Conservation (phyloP, 192 early-diverging fungal species). For the Physocladia obscura region DNA sequence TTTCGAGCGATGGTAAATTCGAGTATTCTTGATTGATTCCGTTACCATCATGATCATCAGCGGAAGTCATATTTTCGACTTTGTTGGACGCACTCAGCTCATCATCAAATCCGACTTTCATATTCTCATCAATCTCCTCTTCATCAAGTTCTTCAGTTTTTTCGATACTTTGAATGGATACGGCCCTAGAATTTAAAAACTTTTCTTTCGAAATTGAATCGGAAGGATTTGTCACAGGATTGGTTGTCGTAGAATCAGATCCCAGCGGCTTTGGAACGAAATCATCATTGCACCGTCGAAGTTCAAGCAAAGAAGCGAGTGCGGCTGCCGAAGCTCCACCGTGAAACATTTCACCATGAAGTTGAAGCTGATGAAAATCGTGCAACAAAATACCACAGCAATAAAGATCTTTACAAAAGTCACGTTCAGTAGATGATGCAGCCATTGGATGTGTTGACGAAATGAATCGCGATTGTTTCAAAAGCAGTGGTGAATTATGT, state of each 20-base stretch:
- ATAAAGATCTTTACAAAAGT: conserved; percentile 85
- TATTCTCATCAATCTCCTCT: neutral
- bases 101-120: too few species aligned
- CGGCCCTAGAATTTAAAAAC: neutral
- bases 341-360: conserved; percentile 90
- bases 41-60: too few species aligned
- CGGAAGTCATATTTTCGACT: too few species aligned
- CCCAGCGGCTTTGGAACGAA: too few species aligned
- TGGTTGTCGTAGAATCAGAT: too few species aligned
- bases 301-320: conserved; percentile 7
- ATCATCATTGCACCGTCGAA: too few species aligned
- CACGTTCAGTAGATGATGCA: conserved; percentile 57
- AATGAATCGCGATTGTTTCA: too few species aligned
- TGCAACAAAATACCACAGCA: conserved; percentile 85
- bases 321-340: neutral
- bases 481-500: too few species aligned
- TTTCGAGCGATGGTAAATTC: neutral
- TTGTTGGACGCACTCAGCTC: too few species aligned
- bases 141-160: too few species aligned
- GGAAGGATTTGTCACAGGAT: too few species aligned
- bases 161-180: neutral
- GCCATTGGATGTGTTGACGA: neutral
- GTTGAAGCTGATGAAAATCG: conserved; percentile 85
- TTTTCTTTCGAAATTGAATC: too few species aligned
- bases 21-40: neutral